A percentile compares a stretch with the other conserved stretches of the same genome.
These are phyloP conservation scores for Hippophae gyantsensis DNA, from an alignment of 306 rosid species.

Conservation along the genomic window DNA sequence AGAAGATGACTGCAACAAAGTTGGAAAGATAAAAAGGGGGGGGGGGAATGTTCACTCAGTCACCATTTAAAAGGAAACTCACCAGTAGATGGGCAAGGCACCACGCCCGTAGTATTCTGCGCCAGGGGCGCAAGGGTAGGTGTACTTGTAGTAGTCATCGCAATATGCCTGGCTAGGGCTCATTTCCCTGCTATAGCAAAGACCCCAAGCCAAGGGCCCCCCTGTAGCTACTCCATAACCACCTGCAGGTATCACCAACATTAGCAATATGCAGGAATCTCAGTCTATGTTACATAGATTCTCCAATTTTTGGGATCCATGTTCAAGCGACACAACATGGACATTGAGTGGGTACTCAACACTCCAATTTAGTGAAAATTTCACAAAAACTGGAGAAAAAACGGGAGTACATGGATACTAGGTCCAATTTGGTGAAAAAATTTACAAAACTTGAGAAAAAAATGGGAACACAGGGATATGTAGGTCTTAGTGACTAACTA, in stretches of 20 bases:
- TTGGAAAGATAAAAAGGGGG: neutral
- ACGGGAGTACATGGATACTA: no score
- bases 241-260: slow-evolving; percentile 44
- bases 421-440: no score
- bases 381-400: no score
- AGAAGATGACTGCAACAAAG: neutral
- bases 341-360: no score
- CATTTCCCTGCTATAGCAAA: slow-evolving; percentile 89
- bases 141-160: slow-evolving; percentile 65
- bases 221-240: slow-evolving; percentile 98
- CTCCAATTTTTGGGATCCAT: no score
- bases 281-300: no score
- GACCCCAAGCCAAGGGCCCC: slow-evolving; percentile 94
- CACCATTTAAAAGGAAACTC: slow-evolving; percentile 10
- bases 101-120: slow-evolving; percentile 96
- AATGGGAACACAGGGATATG: no score
- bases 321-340: no score
- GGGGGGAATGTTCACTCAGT: neutral
- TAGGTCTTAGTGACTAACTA: no score
- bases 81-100: slow-evolving; percentile 92
- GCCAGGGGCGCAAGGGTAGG: slow-evolving; percentile 84
- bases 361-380: no score
- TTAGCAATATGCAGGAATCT: neutral
- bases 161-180: slow-evolving; percentile 91
- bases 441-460: no score